These are phyloP conservation scores for Dryas alaskensis DNA, from an alignment of 306 rosid genomes.

Conservation along the genomic window DNA sequence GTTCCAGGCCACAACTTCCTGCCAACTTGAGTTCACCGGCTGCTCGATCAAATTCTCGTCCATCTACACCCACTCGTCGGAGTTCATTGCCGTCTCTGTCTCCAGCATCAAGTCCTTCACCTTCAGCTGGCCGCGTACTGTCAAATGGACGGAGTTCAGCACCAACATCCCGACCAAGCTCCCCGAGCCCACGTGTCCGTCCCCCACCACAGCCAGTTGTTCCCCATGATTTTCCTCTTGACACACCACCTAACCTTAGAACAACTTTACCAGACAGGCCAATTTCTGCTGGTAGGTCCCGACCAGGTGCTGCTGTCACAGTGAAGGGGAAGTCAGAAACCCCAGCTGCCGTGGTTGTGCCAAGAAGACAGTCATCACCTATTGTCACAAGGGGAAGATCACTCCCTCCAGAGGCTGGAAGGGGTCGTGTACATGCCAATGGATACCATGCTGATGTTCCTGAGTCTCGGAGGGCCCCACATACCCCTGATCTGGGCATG, in stretches of 20 bases:
- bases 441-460: conserved; percentile 57
- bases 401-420: conserved; percentile 47
- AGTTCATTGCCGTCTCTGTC: conserved; percentile 60
- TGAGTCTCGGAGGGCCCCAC: conserved; percentile 56
- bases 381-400: conserved; percentile 70
- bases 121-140: conserved; percentile 49
- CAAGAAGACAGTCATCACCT: conserved; percentile 82
- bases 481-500: conserved; percentile 54
- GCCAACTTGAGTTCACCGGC: conserved; percentile 74
- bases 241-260: conserved; percentile 93
- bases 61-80: conserved; percentile 87
- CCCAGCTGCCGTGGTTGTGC: conserved; percentile 39
- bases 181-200: conserved; percentile 78
- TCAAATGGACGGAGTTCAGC: conserved; percentile 67
- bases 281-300: conserved; percentile 91
- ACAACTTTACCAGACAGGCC: conserved; percentile 93
- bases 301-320: conserved; percentile 50
- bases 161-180: conserved; percentile 80
- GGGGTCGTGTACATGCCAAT: conserved; percentile 56
- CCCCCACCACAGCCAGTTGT: conserved; percentile 83
- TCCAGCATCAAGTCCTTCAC: conserved; percentile 44
- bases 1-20: conserved; percentile 88
- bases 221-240: conserved; percentile 81
- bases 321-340: conserved; percentile 59
- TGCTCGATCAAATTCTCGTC: conserved; percentile 64